These are phyloP conservation scores for Pisolithus marmoratus DNA, from an alignment of 768 basidiomycete genomes.

Conservation along the genomic window DNA sequence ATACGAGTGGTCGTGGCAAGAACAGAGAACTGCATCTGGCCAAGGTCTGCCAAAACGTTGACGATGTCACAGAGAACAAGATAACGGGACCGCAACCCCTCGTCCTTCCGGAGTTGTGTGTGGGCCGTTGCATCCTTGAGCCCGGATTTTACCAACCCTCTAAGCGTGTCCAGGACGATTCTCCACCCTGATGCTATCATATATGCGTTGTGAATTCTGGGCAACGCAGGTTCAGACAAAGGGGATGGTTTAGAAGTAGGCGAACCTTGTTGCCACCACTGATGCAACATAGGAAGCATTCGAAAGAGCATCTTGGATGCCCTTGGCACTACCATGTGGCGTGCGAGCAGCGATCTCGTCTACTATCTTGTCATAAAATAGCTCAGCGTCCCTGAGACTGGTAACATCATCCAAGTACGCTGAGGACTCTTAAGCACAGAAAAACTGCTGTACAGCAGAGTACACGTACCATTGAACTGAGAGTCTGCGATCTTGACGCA, in stretches of 20 bases:
- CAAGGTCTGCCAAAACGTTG: conserved; percentile 49
- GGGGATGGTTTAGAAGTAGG: conserved; percentile 3
- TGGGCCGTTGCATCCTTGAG: conserved; percentile 50
- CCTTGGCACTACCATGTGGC: conserved; percentile 22
- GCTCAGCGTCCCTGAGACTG: conserved; percentile 57
- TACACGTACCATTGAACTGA: conserved; percentile 59
- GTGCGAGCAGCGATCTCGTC: conserved; percentile 51
- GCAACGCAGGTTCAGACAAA: conserved; percentile 3
- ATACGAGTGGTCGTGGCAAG: conserved; percentile 67
- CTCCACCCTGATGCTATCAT: conserved; percentile 83
- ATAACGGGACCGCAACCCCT: conserved; percentile 49
- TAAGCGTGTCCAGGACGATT: conserved; percentile 55
- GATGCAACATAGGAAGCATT: conserved; percentile 52
- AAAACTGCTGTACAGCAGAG: not conserved
- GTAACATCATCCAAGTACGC: conserved; percentile 68
- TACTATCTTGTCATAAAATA: conserved; percentile 54
- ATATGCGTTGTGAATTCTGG: conserved; percentile 76
- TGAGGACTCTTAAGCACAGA: conserved; percentile 21
- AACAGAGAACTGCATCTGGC: conserved; percentile 61
- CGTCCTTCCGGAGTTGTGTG: conserved; percentile 46
- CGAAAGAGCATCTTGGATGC: conserved; percentile 24
- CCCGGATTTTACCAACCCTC: conserved; percentile 48
- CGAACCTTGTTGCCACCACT: conserved; percentile 54
- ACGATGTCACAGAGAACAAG: conserved; percentile 63
- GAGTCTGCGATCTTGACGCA: conserved; percentile 68